Evolutionary conservation across 2,329 filamentous ascomycete genomes (phyloP).

Genomic region (Fusarium sp.): DNA sequence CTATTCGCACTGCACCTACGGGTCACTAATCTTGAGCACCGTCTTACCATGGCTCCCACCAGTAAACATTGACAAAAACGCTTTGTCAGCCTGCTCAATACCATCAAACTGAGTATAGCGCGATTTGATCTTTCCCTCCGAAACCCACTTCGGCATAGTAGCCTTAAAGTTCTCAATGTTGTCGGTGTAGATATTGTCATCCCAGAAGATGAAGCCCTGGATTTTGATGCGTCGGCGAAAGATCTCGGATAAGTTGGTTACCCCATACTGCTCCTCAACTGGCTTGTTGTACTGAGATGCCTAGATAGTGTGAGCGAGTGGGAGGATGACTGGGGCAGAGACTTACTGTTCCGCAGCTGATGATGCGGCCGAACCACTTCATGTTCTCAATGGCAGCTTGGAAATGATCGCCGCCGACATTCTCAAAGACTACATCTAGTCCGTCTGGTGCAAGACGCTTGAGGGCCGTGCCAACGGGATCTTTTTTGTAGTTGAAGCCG

Average conservation of each 20-base stretch:
- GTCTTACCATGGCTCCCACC: background rate
- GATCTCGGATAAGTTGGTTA: background rate
- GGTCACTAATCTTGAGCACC: background rate
- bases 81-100: background rate
- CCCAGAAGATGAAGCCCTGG: background rate
- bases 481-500: background rate
- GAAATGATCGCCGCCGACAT: background rate
- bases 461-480: background rate
- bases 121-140: background rate
- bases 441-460: background rate
- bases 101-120: background rate
- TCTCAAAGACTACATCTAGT: background rate
- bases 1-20: background rate
- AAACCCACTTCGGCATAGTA: background rate
- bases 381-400: background rate
- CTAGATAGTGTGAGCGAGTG: background rate
- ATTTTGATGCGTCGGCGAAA: background rate
- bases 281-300: background rate
- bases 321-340: rapidly evolving
- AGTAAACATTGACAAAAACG: background rate
- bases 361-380: background rate
- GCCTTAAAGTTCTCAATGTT: background rate
- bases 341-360: background rate
- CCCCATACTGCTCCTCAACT: background rate
- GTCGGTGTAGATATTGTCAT: background rate